These are phyloP conservation scores for Penicillium paxilli DNA, from an alignment of 495 filamentous ascomycete genomes.

Conservation along the genomic window DNA sequence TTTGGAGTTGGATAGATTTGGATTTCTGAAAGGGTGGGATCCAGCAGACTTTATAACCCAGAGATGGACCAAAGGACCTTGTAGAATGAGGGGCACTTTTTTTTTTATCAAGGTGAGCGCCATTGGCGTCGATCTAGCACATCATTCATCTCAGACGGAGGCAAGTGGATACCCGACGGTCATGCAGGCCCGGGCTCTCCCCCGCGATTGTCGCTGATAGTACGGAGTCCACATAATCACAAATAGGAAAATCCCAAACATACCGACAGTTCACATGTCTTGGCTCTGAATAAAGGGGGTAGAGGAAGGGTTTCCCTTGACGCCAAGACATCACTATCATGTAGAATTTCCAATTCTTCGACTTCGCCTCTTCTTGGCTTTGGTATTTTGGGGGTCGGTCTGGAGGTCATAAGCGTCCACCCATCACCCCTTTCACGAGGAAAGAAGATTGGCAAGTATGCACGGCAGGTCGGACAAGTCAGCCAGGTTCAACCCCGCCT, in stretches of 20 bases:
- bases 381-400: conserved; percentile 15
- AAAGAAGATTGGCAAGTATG: conserved; percentile 19
- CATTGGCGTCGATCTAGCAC: conserved; percentile 32
- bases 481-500: neutral
- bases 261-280: conserved; percentile 26
- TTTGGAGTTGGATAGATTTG: neutral
- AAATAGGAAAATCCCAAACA: conserved; percentile 22
- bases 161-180: conserved; percentile 23
- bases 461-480: conserved; percentile 12
- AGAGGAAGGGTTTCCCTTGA: conserved; percentile 6
- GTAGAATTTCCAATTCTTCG: conserved; percentile 23
- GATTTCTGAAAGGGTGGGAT: conserved; percentile 18
- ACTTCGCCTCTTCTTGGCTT: conserved; percentile 28
- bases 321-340: conserved; percentile 33
- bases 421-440: neutral
- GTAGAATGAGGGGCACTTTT: conserved; percentile 26
- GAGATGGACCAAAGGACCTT: conserved; percentile 17
- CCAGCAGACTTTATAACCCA: conserved; percentile 35
- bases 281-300: conserved; percentile 22
- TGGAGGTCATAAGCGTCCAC: conserved; percentile 13
- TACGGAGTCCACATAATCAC: neutral
- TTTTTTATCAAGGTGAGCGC: conserved; percentile 18
- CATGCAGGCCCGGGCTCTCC: conserved; percentile 18
- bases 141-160: conserved; percentile 25
- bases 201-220: conserved; percentile 24